A percentile compares a stretch with the other conserved stretches of the same genome.
Conservation (phyloP, 2,329 filamentous ascomycete genomes). For the Xylaria sp. region DNA sequence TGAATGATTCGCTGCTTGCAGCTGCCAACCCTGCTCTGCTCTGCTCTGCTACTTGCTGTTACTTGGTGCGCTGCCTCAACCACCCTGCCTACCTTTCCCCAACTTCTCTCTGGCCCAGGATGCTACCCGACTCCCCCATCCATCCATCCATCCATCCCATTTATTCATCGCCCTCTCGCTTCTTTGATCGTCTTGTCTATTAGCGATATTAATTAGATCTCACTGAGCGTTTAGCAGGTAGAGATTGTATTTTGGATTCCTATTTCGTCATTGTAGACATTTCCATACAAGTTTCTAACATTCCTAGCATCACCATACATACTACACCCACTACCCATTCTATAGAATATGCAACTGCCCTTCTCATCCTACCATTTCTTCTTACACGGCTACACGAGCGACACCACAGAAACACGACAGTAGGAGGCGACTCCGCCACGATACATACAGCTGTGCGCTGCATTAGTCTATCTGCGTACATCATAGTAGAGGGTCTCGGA, state of each 20-base stretch:
- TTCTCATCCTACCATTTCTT: constrained; percentile 44
- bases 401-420: constrained; percentile 29
- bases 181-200: constrained; percentile 6
- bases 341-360: not conserved
- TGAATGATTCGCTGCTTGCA: constrained; percentile 10
- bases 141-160: not conserved
- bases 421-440: constrained; percentile 44
- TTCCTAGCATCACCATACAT: no score
- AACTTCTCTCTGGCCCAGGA: not conserved
- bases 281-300: not conserved
- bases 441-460: constrained; percentile 40
- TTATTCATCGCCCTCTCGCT: not conserved
- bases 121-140: not conserved
- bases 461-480: constrained; percentile 36
- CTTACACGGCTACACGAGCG: constrained; percentile 16
- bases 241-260: not conserved
- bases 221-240: not conserved
- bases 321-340: not conserved
- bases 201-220: constrained; percentile 16
- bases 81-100: constrained; percentile 1
- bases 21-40: not conserved
- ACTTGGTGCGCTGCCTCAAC: not conserved
- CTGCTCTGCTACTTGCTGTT: not conserved
- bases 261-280: not conserved
- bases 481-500: not conserved